Percentiles rank a stretch among this genome's conserved stretches.
Conservation (phyloP, 768 basidiomycete genomes). For the Mycena epipterygia region DNA sequence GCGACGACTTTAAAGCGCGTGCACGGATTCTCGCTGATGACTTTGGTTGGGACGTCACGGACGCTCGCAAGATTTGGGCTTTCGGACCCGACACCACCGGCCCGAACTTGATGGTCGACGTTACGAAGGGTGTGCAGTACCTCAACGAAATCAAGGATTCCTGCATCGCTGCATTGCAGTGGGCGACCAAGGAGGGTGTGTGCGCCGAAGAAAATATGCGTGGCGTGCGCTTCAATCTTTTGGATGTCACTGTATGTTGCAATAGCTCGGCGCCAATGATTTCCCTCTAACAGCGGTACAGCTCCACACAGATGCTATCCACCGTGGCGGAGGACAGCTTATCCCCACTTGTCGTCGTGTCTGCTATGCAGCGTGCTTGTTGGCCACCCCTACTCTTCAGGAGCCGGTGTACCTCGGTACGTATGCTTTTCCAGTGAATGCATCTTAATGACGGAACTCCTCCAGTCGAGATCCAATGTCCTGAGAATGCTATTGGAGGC, state of each 20-base stretch:
- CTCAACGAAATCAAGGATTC: slow-evolving; percentile 99
- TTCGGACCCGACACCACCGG: slow-evolving; percentile 99
- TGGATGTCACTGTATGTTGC: slow-evolving; percentile 89
- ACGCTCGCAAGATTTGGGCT: slow-evolving; percentile 99
- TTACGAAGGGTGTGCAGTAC: slow-evolving; percentile 99
- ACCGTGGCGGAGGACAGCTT: slow-evolving; percentile 98
- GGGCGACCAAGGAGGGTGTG: slow-evolving; percentile 99
- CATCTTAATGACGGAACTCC: slow-evolving; percentile 16
- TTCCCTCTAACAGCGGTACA: slow-evolving; percentile 45
- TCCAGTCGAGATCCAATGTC: slow-evolving; percentile 96
- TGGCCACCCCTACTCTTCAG: slow-evolving; percentile 92
- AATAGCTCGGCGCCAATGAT: background rate
- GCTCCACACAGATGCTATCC: slow-evolving; percentile 99
- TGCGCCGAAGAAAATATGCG: slow-evolving; percentile 99
- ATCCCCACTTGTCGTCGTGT: slow-evolving; percentile 98
- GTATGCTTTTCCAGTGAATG: slow-evolving; percentile 31
- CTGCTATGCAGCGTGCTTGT: slow-evolving; percentile 94
- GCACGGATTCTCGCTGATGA: slow-evolving; percentile 97
- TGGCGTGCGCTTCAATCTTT: slow-evolving; percentile 94
- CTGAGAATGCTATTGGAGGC: slow-evolving; percentile 97
- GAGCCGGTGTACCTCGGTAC: slow-evolving; percentile 95
- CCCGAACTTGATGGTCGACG: slow-evolving; percentile 96
- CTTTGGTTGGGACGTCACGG: slow-evolving; percentile 98
- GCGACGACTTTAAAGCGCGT: slow-evolving; percentile 98
- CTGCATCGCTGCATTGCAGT: slow-evolving; percentile 98